Conservation (phyloP, 345 rosid genomes). For the Stellera chamaejasme region DNA sequence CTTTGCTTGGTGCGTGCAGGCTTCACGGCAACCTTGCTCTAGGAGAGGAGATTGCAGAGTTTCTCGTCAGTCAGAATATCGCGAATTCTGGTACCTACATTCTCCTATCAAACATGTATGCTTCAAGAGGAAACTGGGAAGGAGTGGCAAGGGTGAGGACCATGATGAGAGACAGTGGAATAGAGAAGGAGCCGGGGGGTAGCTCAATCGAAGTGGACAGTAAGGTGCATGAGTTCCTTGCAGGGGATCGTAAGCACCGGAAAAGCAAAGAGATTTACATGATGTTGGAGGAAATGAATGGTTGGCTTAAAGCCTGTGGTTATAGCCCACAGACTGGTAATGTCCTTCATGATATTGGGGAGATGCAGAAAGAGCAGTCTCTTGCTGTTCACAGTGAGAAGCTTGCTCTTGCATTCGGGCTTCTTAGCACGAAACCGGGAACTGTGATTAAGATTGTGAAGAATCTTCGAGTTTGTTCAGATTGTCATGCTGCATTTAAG, state of each 20-base stretch:
- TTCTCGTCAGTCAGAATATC: constrained; percentile 35
- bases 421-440: constrained; percentile 46
- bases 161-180: constrained; percentile 57
- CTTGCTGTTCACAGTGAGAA: constrained; percentile 74
- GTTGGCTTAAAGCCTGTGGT: constrained; percentile 30
- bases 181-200: constrained; percentile 58
- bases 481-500: constrained; percentile 60
- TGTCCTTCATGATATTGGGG: constrained; percentile 50
- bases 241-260: constrained; percentile 42
- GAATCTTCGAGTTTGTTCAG: constrained; percentile 58
- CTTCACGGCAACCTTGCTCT: constrained; percentile 38
- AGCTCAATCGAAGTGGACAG: constrained; percentile 54
- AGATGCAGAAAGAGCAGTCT: constrained; percentile 37
- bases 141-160: constrained; percentile 54
- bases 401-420: constrained; percentile 63
- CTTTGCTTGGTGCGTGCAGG: constrained; percentile 63
- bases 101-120: constrained; percentile 65
- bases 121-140: constrained; percentile 46
- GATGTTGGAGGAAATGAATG: constrained; percentile 40
- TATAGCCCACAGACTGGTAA: constrained; percentile 30
- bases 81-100: constrained; percentile 56
- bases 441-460: constrained; percentile 47
- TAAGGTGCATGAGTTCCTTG: constrained; percentile 46
- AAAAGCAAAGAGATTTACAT: constrained; percentile 37
- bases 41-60: constrained; percentile 62